Percentiles rank a stretch among this genome's conserved stretches.
Conservation (phyloP, 768 basidiomycete species). For the Pleurotus sapidus region DNA sequence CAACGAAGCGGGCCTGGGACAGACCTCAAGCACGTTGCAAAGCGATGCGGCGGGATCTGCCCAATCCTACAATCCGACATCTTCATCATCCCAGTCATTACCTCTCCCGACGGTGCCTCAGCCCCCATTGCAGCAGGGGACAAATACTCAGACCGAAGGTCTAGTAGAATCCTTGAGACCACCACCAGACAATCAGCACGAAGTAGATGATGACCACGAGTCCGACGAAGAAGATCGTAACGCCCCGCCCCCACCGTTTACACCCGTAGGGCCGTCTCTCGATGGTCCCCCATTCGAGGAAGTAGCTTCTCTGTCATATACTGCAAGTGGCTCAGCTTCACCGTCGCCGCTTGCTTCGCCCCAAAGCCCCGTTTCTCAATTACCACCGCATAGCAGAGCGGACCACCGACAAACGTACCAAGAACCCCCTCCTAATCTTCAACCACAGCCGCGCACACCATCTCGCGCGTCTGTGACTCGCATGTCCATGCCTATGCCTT, state of each 20-base stretch:
- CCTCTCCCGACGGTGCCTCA: neutral
- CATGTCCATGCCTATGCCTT: slow-evolving; percentile 16
- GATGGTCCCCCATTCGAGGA: slow-evolving; percentile 36
- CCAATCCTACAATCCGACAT: neutral
- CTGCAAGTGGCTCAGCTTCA: slow-evolving; percentile 17
- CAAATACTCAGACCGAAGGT: neutral
- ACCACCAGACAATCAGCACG: slow-evolving; percentile 1
- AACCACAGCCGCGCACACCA: neutral
- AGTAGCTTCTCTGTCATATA: slow-evolving; percentile 21
- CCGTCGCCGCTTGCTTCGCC: slow-evolving; percentile 19
- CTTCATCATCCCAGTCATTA: neutral
- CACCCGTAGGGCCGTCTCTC: slow-evolving; percentile 28
- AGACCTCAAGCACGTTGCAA: neutral
- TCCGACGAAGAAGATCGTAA: slow-evolving; percentile 20
- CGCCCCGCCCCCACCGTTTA: slow-evolving; percentile 37
- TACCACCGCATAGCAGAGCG: neutral
- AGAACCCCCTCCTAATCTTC: slow-evolving; percentile 1
- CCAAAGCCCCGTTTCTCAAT: neutral
- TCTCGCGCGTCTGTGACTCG: neutral
- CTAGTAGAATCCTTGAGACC: no score
- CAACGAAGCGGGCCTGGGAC: slow-evolving; percentile 23
- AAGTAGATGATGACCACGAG: slow-evolving; percentile 10
- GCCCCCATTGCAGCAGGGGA: neutral
- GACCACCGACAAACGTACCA: slow-evolving; percentile 8
- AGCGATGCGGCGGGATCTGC: neutral